Base-by-base conservation (phyloP, 345 rosid species). In the Abelmoschus esculentus region DNA sequence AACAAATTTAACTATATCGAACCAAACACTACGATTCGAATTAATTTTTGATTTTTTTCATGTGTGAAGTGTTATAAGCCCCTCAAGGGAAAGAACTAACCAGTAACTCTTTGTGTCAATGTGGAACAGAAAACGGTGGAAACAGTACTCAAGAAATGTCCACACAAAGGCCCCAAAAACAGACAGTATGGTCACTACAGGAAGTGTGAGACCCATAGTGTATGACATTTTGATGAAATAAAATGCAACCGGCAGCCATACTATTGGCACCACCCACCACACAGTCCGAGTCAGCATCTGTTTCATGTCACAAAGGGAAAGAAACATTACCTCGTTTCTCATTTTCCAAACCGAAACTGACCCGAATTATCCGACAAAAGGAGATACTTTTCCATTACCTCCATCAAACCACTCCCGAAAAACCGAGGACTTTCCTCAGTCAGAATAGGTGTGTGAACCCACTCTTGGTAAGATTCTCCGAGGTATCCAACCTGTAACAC, bases 361-460 rank as follows among this genome's bases (percentile, higher is more conserved):
- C 0, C 6, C 36, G 6, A 34, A 34, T 34, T 0, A 34, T 1
- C 36, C 1, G 1, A 34, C 36, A 34, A 34, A 34, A 34, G 5
- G 36, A 34, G 36, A 34, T 34, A 4, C 36, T 34, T 34, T 6
- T 34, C 5, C 36, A 34, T 34, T 34, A 34, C 99, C 99, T 95
- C 99, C 96, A 89, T 83, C 55, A 95, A 86, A 67, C 90, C 93
- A 78, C 87, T 95, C 74, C 84, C 78, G 53, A 95, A 95, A 78
- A 95, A 95, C 9, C 99, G 84, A 74, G 99, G 99, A 65, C 99
- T 96, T 74, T 90, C 96, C 80, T 82, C 89, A 76, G 86, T 82
- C 44, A 86, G 89, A 66, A 95, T 95, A 74, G 98, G 99, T 80
- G 92, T 96, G 83, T 95, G 99, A 73, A 91, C 93, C 99, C 99